phyloP scores from a whole-genome alignment of 2,329 filamentous ascomycete species.

The Exophiala xenobiotica region DNA sequence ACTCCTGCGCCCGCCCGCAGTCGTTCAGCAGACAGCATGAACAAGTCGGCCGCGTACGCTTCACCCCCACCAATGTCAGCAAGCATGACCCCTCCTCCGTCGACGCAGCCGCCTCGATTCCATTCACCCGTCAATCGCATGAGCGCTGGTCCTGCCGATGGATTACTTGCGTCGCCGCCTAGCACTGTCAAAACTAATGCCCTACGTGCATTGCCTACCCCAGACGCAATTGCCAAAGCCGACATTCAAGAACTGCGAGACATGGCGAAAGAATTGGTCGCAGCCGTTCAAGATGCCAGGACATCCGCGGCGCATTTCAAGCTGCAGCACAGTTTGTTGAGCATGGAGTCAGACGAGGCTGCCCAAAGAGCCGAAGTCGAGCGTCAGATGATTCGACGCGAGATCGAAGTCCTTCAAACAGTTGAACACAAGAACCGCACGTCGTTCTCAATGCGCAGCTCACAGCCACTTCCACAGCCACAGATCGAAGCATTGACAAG shows the following conservation, averaged over 20 bases:
- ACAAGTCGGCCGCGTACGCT: conserved; percentile 23
- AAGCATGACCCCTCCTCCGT: conserved; percentile 29
- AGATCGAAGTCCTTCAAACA: conserved; percentile 78
- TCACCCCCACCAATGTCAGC: conserved; percentile 26
- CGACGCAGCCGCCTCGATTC: conserved; percentile 26
- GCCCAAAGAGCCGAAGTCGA: conserved; percentile 86
- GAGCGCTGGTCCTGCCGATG: conserved; percentile 9
- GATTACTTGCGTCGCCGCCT: conserved; percentile 46
- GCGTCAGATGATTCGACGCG: conserved; percentile 83
- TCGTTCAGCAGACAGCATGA: conserved; percentile 25
- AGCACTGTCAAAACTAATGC: conserved; percentile 45
- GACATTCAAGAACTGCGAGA: conserved; percentile 52
- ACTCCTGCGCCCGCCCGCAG: conserved; percentile 25
- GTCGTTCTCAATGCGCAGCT: conserved; percentile 43
- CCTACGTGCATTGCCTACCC: conserved; percentile 47
- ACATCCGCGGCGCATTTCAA: conserved; percentile 88
- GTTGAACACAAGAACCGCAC: conserved; percentile 61
- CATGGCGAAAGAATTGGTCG: conserved; percentile 55
- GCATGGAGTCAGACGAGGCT: conserved; percentile 79
- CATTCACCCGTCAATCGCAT: conserved; percentile 22
- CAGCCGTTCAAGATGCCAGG: conserved; percentile 64
- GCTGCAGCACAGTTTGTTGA: conserved; percentile 80
- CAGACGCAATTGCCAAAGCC: conserved; percentile 54
- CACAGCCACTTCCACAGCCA: conserved; percentile 44
- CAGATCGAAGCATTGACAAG: conserved; percentile 61